Conservation (phyloP, 164 flowering plant species). For the Aristolochia californica region DNA sequence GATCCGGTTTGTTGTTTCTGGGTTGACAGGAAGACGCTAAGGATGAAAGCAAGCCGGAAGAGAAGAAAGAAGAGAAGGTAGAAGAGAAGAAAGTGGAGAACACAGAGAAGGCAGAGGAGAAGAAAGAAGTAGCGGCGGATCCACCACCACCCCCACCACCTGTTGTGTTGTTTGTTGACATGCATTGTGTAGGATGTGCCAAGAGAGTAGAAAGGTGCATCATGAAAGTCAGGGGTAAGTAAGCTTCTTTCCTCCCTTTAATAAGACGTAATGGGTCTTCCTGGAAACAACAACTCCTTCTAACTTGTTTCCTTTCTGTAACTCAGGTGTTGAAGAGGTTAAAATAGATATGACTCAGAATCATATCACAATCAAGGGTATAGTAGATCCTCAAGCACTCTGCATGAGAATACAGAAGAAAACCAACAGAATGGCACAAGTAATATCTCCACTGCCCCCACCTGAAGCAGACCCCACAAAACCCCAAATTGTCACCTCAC, state of each 20-base stretch:
- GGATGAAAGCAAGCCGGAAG: conserved; percentile 33
- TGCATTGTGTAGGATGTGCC: conserved; percentile 94
- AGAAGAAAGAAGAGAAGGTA: conserved; percentile 20
- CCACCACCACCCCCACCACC: conserved; percentile 63
- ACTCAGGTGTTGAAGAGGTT: conserved; percentile 37
- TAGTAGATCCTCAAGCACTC: conserved; percentile 78
- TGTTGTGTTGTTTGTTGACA: conserved; percentile 57
- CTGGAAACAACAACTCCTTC: no score
- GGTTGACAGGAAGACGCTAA: conserved; percentile 22
- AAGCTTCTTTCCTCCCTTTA: neutral
- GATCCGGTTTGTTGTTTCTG: neutral
- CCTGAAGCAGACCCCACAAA: conserved; percentile 50
- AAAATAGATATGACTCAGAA: conserved; percentile 56
- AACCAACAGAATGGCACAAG: conserved; percentile 67
- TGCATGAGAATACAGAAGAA: conserved; percentile 63
- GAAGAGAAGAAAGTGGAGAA: conserved; percentile 26
- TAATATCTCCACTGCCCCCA: conserved; percentile 71
- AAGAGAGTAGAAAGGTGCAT: conserved; percentile 75
- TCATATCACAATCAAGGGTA: conserved; percentile 73
- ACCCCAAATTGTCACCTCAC: conserved; percentile 64
- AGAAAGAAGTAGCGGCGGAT: conserved; percentile 33
- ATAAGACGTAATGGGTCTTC: no score
- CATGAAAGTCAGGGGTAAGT: conserved; percentile 54
- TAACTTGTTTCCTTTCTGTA: neutral
- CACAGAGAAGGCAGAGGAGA: conserved; percentile 20